These are phyloP conservation scores for Xylaria palmicola DNA, from an alignment of 495 filamentous ascomycete genomes.

Conservation along the genomic window DNA sequence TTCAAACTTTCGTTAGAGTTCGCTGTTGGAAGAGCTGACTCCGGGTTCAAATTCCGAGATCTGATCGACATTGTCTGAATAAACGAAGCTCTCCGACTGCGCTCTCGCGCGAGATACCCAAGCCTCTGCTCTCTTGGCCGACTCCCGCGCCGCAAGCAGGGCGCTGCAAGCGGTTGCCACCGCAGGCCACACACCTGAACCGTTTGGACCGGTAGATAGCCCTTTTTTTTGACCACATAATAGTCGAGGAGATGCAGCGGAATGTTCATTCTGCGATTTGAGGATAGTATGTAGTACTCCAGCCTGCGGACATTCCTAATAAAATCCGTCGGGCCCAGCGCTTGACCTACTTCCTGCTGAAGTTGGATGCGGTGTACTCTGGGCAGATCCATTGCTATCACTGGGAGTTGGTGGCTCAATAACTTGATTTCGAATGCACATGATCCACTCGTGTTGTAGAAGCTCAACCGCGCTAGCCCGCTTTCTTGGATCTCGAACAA, in stretches of 20 bases:
- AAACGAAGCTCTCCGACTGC: conserved; percentile 18
- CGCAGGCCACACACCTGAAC: not conserved
- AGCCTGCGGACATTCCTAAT: conserved; percentile 28
- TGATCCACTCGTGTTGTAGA: conserved; percentile 95
- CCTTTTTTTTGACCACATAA: too few species aligned
- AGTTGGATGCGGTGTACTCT: conserved; percentile 35
- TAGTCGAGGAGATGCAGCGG: not conserved
- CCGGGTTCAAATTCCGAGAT: conserved; percentile 21
- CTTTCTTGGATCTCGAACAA: conserved; percentile 77
- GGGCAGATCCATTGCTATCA: conserved; percentile 40
- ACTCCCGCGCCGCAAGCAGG: conserved; percentile 26
- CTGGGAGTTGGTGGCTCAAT: conserved; percentile 56
- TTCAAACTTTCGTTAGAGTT: conserved; percentile 16
- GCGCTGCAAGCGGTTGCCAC: not conserved
- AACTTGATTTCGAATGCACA: conserved; percentile 54
- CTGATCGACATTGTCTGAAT: too few species aligned
- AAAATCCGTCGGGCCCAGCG: conserved; percentile 27
- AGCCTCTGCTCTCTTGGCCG: conserved; percentile 24
- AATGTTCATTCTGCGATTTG: conserved; percentile 15
- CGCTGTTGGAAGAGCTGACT: conserved; percentile 20
- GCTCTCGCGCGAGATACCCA: conserved; percentile 20
- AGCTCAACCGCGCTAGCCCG: conserved; percentile 83
- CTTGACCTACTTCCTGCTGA: conserved; percentile 25
- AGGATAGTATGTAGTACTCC: conserved; percentile 20
- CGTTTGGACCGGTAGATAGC: too few species aligned